phyloP scores from a whole-genome alignment of 352 stramenopile species.

The Pythium insidiosum region DNA sequence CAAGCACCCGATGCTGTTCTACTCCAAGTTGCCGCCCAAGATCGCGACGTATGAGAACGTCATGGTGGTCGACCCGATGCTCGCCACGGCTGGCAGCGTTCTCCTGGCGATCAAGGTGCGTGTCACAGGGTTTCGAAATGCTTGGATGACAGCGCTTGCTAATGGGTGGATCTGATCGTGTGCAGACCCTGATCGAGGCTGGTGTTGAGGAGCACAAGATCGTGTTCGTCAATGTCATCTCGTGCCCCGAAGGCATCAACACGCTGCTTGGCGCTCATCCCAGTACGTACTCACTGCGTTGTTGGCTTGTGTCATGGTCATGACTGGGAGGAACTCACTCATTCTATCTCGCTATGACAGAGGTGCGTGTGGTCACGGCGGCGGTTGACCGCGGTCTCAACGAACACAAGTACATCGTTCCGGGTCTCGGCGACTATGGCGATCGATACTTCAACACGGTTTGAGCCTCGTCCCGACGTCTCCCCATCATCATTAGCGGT shows the following conservation, averaged over 20 bases:
- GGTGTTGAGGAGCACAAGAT: constrained; percentile 88
- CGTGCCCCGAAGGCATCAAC: constrained; percentile 85
- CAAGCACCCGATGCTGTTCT: constrained; percentile 89
- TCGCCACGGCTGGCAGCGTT: constrained; percentile 88
- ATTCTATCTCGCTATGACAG: too few species aligned
- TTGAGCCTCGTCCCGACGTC: too few species aligned
- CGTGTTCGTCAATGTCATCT: constrained; percentile 94
- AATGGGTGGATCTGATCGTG: constrained; percentile 1
- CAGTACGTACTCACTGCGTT: constrained; percentile 16
- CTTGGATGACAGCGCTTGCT: not conserved
- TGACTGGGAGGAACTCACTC: too few species aligned
- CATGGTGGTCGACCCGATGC: constrained; percentile 96
- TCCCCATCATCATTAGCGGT: too few species aligned
- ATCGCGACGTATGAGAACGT: constrained; percentile 80
- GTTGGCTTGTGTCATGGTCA: too few species aligned
- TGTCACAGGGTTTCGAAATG: not conserved
- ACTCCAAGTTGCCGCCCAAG: constrained; percentile 90
- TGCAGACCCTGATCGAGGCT: constrained; percentile 70
- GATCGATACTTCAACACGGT: constrained; percentile 90
- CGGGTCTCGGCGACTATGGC: constrained; percentile 94
- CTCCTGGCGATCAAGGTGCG: constrained; percentile 85
- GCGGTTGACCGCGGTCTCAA: constrained; percentile 86
- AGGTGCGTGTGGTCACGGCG: constrained; percentile 75
- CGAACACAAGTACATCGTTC: constrained; percentile 94
- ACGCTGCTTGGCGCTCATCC: constrained; percentile 69